phyloP scores from a whole-genome alignment of 768 basidiomycete species.

The Mycena indigotica region DNA sequence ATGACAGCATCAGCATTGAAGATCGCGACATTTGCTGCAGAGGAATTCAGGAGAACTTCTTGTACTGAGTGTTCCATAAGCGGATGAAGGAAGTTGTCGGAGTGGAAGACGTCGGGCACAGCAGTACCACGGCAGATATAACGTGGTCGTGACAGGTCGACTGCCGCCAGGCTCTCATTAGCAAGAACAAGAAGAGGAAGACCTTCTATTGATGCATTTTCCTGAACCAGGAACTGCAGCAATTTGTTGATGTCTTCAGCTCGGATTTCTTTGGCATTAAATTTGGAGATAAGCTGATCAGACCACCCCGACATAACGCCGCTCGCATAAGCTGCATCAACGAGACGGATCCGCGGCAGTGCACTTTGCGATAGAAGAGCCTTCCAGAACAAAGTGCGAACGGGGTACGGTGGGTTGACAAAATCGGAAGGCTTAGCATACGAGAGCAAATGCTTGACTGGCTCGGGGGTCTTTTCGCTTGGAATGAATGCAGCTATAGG shows the following conservation, averaged over 20 bases:
- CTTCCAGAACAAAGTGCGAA: background rate
- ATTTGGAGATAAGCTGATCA: background rate
- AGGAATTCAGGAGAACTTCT: constrained; percentile 5
- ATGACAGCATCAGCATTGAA: constrained; percentile 17
- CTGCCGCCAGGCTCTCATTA: constrained; percentile 7
- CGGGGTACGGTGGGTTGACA: constrained; percentile 1
- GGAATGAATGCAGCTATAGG: constrained; percentile 19
- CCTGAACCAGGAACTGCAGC: constrained; percentile 13
- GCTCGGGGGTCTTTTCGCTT: background rate
- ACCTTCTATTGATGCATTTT: background rate
- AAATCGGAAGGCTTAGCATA: constrained; percentile 5
- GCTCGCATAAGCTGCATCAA: constrained; percentile 9
- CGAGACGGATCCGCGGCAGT: constrained; percentile 4
- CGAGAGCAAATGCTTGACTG: constrained; percentile 7
- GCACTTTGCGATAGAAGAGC: background rate
- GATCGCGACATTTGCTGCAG: constrained; percentile 9
- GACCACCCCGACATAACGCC: background rate
- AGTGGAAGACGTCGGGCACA: constrained; percentile 15
- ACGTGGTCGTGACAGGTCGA: background rate
- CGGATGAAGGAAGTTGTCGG: constrained; percentile 12
- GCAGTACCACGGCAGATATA: constrained; percentile 4
- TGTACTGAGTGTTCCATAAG: background rate
- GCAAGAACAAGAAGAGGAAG: constrained; percentile 17
- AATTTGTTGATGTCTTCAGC: constrained; percentile 2
- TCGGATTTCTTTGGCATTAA: background rate